A percentile compares a stretch with the other conserved stretches of the same genome.
Evolutionary conservation across 169 alveolate species (phyloP).

Genomic region (Blepharisma undulans): DNA sequence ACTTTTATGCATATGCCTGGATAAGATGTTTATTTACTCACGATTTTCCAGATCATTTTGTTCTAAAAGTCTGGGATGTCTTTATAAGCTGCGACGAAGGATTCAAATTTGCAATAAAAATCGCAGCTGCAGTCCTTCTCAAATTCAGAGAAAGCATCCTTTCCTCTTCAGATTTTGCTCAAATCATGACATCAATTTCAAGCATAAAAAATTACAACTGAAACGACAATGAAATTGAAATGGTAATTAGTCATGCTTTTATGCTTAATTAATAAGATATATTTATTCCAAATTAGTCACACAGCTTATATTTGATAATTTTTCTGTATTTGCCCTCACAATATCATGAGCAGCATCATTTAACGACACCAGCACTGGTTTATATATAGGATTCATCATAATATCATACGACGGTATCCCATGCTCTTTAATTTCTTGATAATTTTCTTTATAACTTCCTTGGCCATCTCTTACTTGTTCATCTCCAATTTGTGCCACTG

Average conservation of each 20-base stretch:
- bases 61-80: background rate
- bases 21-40: background rate
- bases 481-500: background rate
- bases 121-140: background rate
- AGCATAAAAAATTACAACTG: background rate
- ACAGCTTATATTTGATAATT: background rate
- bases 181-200: background rate
- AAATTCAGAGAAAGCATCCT: background rate
- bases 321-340: background rate
- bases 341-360: slow-evolving; percentile 9
- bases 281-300: background rate
- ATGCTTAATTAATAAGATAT: background rate
- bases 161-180: background rate
- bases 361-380: background rate
- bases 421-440: slow-evolving; percentile 12
- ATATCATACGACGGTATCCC: slow-evolving; percentile 10
- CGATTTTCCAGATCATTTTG: background rate
- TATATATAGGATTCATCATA: background rate
- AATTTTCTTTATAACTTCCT: slow-evolving; percentile 7
- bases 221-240: background rate
- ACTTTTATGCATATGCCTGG: background rate
- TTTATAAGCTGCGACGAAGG: background rate
- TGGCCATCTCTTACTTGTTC: background rate
- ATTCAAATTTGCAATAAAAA: background rate
- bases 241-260: background rate